A percentile compares a stretch with the other conserved stretches of the same genome.
Conservation (phyloP, 805 yeast genomes). For the Pichia eremophila region DNA sequence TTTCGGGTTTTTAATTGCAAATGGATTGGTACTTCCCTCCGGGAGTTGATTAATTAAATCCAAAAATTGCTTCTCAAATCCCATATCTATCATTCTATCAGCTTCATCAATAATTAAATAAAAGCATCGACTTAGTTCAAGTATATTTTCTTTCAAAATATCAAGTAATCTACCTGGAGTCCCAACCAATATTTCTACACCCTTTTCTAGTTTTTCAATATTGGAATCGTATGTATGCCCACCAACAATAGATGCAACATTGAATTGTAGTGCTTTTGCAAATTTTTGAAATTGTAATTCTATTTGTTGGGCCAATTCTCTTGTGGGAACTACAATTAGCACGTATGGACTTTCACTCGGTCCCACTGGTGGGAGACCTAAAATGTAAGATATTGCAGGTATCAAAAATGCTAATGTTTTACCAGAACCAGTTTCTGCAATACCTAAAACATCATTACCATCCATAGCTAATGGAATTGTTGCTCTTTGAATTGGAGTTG, state of each 20-base stretch:
- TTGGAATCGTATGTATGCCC: slow-evolving; percentile 75
- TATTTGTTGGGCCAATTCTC: slow-evolving; percentile 89
- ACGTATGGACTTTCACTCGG: slow-evolving; percentile 61
- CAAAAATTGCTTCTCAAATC: slow-evolving; percentile 75
- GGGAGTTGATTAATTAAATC: slow-evolving; percentile 52
- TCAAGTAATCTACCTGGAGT: slow-evolving; percentile 92
- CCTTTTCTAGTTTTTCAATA: slow-evolving; percentile 44
- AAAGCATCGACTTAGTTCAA: slow-evolving; percentile 51
- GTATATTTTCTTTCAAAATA: slow-evolving; percentile 56
- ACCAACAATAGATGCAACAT: slow-evolving; percentile 67
- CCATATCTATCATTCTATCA: slow-evolving; percentile 91
- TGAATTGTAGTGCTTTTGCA: slow-evolving; percentile 27
- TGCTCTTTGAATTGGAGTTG: slow-evolving; percentile 89
- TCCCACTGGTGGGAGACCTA: slow-evolving; percentile 37
- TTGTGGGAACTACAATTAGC: slow-evolving; percentile 78
- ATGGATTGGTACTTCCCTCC: slow-evolving; percentile 32
- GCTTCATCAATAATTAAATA: slow-evolving; percentile 86
- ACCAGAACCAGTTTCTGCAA: slow-evolving; percentile 97
- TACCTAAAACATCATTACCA: slow-evolving; percentile 64
- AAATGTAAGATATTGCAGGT: slow-evolving; percentile 55
- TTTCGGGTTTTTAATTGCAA: slow-evolving; percentile 25
- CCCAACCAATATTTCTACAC: slow-evolving; percentile 77
- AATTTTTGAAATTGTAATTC: slow-evolving; percentile 45
- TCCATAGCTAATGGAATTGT: slow-evolving; percentile 63
- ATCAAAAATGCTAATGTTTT: slow-evolving; percentile 78